Evolutionary conservation across 2,329 filamentous ascomycete species (phyloP).

Genomic region (Dryadomyces quercivorus): DNA sequence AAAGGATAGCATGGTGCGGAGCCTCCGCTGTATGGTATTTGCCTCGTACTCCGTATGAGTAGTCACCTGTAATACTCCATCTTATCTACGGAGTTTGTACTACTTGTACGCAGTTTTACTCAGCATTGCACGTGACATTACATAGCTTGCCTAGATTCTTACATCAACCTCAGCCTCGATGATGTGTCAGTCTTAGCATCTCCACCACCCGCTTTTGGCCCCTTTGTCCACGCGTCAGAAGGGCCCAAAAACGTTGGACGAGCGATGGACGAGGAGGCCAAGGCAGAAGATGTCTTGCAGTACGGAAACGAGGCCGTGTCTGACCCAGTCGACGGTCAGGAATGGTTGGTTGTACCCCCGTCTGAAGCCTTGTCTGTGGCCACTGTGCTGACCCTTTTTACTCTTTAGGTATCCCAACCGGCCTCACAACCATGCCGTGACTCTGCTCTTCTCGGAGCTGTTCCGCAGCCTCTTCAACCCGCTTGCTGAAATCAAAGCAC

Average conservation of each 20-base stretch:
- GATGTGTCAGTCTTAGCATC: not conserved
- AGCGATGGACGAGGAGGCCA: conserved; percentile 20
- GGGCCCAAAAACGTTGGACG: not conserved
- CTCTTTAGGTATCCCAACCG: conserved; percentile 60
- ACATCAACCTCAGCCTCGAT: too few relatives aligned
- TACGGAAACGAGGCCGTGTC: conserved; percentile 29
- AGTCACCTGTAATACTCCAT: too few relatives aligned
- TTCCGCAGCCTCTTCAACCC: conserved; percentile 74
- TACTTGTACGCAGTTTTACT: too few relatives aligned
- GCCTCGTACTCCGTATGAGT: too few relatives aligned
- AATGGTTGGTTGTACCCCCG: conserved; percentile 14
- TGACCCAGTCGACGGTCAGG: conserved; percentile 27
- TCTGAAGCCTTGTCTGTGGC: not conserved
- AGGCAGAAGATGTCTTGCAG: conserved; percentile 38
- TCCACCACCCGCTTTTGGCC: not conserved
- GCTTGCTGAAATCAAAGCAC: conserved; percentile 63
- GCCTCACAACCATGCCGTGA: conserved; percentile 68
- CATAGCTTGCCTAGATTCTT: too few relatives aligned
- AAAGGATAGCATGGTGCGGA: too few relatives aligned
- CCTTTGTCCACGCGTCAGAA: not conserved
- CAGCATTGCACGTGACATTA: too few relatives aligned
- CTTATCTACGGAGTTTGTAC: too few relatives aligned
- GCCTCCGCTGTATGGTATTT: too few relatives aligned
- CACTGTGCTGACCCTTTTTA: conserved; percentile 18
- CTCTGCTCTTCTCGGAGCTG: conserved; percentile 71